Percentiles rank a stretch among this genome's conserved stretches.
Conservation (phyloP, 202 grass and related monocot genomes). For the Panicum hallii region DNA sequence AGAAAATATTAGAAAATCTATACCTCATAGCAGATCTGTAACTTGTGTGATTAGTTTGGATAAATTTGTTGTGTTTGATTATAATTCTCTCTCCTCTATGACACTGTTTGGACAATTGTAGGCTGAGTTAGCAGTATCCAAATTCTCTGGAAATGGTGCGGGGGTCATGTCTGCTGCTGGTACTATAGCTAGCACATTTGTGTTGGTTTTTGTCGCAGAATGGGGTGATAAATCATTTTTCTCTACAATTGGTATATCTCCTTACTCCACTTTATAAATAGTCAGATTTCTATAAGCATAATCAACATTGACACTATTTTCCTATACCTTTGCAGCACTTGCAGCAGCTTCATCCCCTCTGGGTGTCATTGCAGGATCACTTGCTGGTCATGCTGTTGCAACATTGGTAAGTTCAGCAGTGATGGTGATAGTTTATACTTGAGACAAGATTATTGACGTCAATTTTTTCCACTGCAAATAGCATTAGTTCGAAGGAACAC, state of each 20-base stretch:
- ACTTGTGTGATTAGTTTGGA: not conserved
- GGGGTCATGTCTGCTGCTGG: constrained; percentile 85
- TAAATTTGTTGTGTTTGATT: not conserved
- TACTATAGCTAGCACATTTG: constrained; percentile 88
- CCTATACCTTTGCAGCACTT: constrained; percentile 65
- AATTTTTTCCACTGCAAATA: not conserved
- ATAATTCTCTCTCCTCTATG: constrained; percentile 38
- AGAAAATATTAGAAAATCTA: not conserved
- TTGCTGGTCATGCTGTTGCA: constrained; percentile 91
- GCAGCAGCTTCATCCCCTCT: constrained; percentile 95
- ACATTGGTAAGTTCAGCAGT: constrained; percentile 75
- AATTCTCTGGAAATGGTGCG: constrained; percentile 93
- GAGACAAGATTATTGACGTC: not conserved
- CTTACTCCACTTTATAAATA: constrained; percentile 11
- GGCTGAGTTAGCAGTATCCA: constrained; percentile 95
- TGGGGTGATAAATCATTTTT: constrained; percentile 99
- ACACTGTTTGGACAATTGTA: constrained; percentile 53
- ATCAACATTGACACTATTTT: constrained; percentile 28
- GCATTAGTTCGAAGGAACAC: constrained; percentile 20
- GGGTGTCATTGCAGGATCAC: constrained; percentile 87
- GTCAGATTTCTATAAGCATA: constrained; percentile 6
- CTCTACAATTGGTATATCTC: constrained; percentile 82
- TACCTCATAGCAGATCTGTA: not conserved
- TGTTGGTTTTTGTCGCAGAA: constrained; percentile 98
- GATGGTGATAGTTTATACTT: constrained; percentile 13